Evolutionary conservation across 768 basidiomycete genomes (phyloP).

Genomic region (Agaricus bisporus): DNA sequence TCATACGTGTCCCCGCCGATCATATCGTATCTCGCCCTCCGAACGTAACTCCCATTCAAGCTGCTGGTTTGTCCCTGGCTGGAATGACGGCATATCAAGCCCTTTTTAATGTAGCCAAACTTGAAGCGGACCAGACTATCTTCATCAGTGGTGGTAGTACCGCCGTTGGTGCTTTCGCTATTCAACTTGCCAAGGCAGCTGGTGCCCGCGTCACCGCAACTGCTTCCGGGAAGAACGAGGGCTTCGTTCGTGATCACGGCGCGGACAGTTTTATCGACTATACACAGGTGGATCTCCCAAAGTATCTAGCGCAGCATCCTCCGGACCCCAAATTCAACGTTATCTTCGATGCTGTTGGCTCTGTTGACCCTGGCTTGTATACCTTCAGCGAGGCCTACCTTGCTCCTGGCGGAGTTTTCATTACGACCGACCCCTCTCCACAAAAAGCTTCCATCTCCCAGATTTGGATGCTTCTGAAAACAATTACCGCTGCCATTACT

Average conservation of each 20-base stretch:
- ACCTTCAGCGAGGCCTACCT: slow-evolving; percentile 46
- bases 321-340: slow-evolving; percentile 49
- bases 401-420: slow-evolving; percentile 43
- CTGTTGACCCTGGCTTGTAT: slow-evolving; percentile 44
- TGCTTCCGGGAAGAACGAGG: slow-evolving; percentile 55
- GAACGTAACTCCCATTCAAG: slow-evolving; percentile 47
- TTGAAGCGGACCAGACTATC: slow-evolving; percentile 54
- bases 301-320: slow-evolving; percentile 37
- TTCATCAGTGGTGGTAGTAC: slow-evolving; percentile 71
- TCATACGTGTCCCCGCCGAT: slow-evolving; percentile 38
- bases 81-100: slow-evolving; percentile 54
- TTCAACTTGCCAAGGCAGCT: slow-evolving; percentile 64
- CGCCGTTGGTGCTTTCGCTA: slow-evolving; percentile 61
- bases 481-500: slow-evolving; percentile 25
- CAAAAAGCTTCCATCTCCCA: slow-evolving; percentile 23
- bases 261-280: slow-evolving; percentile 73
- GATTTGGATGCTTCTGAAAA: slow-evolving; percentile 24
- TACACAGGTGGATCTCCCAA: slow-evolving; percentile 40
- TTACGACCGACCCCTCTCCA: slow-evolving; percentile 46
- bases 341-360: slow-evolving; percentile 54
- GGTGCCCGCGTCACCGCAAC: slow-evolving; percentile 54
- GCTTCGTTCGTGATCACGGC: slow-evolving; percentile 50
- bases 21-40: slow-evolving; percentile 38
- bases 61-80: slow-evolving; percentile 55
- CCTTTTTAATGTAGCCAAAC: slow-evolving; percentile 37